A percentile compares a stretch with the other conserved stretches of the same genome.
phyloP scores from a whole-genome alignment of 2,329 filamentous ascomycete species.

The Exophiala viscosa region DNA sequence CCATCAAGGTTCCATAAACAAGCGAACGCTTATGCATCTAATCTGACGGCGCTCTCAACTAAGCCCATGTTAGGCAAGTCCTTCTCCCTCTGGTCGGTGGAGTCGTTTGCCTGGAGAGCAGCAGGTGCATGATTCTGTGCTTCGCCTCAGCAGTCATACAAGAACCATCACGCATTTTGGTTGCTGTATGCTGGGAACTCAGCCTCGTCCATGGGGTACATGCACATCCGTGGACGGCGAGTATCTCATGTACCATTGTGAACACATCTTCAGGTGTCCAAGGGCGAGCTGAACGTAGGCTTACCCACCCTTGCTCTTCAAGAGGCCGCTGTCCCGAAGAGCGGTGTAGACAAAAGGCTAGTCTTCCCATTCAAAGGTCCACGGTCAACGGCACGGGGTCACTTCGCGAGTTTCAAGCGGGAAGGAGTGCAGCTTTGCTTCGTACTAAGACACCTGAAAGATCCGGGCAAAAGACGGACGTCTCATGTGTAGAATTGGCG shows the following conservation, averaged over 20 bases:
- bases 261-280: neutral
- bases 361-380: slow-evolving; percentile 6
- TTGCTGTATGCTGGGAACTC: neutral
- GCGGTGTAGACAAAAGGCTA: slow-evolving; percentile 16
- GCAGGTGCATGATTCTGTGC: slow-evolving; percentile 2
- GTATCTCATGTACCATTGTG: too few relatives aligned
- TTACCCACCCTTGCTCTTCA: neutral
- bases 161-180: neutral
- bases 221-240: too few relatives aligned
- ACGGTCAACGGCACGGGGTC: slow-evolving; percentile 5
- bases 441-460: slow-evolving; percentile 1
- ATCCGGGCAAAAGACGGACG: slow-evolving; percentile 8
- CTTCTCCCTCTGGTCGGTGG: slow-evolving; percentile 5
- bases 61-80: slow-evolving; percentile 13
- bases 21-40: slow-evolving; percentile 23
- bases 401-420: slow-evolving; percentile 2
- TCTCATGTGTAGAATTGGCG: slow-evolving; percentile 8
- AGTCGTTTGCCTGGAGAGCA: neutral
- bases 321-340: slow-evolving; percentile 4
- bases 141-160: slow-evolving; percentile 7
- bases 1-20: slow-evolving; percentile 5
- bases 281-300: slow-evolving; percentile 8
- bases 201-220: neutral
- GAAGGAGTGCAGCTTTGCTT: slow-evolving; percentile 3
- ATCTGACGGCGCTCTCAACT: slow-evolving; percentile 20